Conservation (phyloP, 2,329 filamentous ascomycete species). For the Ceratocystis alfenasii region DNA sequence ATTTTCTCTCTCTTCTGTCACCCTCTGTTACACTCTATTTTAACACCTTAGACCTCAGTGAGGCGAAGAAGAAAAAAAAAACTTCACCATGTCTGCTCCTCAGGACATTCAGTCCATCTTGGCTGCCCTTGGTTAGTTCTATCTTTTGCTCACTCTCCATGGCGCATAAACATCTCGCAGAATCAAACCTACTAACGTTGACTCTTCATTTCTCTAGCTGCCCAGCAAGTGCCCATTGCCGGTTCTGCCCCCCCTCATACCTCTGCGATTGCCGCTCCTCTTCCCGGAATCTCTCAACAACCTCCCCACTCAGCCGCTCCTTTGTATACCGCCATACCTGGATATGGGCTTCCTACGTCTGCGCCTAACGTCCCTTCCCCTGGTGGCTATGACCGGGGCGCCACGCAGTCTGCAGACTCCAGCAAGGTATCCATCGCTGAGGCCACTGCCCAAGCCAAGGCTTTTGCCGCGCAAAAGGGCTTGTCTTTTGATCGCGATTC, state of each 20-base stretch:
- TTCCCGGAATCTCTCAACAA: slow-evolving; percentile 17
- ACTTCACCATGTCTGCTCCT: slow-evolving; percentile 23
- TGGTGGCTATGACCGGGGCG: slow-evolving; percentile 3
- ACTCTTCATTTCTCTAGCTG: slow-evolving; percentile 12
- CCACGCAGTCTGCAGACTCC: neutral
- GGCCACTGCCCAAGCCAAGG: slow-evolving; percentile 72
- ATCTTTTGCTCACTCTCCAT: neutral
- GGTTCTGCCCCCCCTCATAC: slow-evolving; percentile 10
- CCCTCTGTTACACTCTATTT: neutral
- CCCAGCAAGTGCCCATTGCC: slow-evolving; percentile 19
- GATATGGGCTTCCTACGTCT: slow-evolving; percentile 11
- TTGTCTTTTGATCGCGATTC: slow-evolving; percentile 44
- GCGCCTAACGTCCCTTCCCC: slow-evolving; percentile 11
- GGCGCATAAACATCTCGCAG: neutral
- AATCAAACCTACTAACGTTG: neutral
- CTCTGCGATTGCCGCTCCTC: neutral
- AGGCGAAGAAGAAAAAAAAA: slow-evolving; percentile 1
- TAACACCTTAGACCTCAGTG: neutral
- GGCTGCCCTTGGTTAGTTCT: slow-evolving; percentile 36
- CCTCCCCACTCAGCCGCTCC: slow-evolving; percentile 16
- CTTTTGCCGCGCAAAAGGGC: slow-evolving; percentile 68
- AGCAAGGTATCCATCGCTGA: slow-evolving; percentile 34
- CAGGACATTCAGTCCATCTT: slow-evolving; percentile 38
- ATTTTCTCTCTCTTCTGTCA: neutral
- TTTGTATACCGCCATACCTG: slow-evolving; percentile 13